These are phyloP conservation scores for Pythium rishiriense DNA, from an alignment of 352 stramenopile genomes.

Conservation along the genomic window DNA sequence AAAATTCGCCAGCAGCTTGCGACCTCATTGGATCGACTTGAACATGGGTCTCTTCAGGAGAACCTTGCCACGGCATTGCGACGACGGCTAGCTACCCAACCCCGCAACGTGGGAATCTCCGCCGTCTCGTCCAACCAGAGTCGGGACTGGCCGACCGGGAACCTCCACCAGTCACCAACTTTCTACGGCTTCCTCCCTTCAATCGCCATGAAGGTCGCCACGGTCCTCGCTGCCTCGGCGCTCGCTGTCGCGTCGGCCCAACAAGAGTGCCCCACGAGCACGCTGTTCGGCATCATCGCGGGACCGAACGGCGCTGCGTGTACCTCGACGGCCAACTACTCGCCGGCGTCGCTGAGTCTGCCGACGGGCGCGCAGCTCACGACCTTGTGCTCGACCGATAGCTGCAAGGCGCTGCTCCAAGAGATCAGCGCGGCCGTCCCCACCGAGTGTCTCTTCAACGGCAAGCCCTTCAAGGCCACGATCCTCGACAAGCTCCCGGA, in stretches of 20 bases:
- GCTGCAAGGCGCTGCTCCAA: conserved; percentile 24
- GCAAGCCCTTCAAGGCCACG: conserved; percentile 5
- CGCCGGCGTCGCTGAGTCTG: not conserved
- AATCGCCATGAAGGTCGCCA: conserved; percentile 17
- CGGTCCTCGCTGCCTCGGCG: conserved; percentile 3
- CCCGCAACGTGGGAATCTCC: too few species aligned
- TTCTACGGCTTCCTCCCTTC: too few species aligned
- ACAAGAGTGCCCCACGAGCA: not conserved
- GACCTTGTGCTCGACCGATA: conserved; percentile 26
- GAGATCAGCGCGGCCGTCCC: conserved; percentile 13
- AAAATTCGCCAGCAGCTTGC: too few species aligned
- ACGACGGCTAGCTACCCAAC: too few species aligned
- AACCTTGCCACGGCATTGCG: too few species aligned
- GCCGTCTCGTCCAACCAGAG: too few species aligned
- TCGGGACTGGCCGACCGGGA: too few species aligned
- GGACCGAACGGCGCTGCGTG: conserved; percentile 2
- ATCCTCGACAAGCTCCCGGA: conserved; percentile 4
- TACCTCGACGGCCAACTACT: conserved; percentile 9
- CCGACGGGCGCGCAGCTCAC: conserved; percentile 10
- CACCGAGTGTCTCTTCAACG: conserved; percentile 13
- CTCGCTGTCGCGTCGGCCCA: conserved; percentile 7
- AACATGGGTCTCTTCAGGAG: too few species aligned
- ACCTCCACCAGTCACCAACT: too few species aligned
- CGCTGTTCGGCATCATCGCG: not conserved
- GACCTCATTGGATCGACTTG: too few species aligned